Evolutionary conservation across 257 asterid species (phyloP), one percentile per base, ranked within the genome.

Genomic region (Pogostemon cablin): DNA sequence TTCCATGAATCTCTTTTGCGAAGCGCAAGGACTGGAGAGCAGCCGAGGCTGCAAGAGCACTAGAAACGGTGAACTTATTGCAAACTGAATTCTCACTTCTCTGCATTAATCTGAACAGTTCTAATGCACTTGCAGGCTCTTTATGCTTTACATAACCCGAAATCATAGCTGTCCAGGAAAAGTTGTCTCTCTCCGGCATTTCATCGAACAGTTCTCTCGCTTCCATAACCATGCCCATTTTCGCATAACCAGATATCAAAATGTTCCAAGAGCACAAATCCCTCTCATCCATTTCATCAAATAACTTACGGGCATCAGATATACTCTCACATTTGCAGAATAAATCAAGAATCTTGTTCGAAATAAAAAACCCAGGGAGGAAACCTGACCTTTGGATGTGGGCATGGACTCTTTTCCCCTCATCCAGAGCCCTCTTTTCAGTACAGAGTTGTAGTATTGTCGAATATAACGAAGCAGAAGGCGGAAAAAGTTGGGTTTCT

Each of bases 91-190:
- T 59, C 48, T 69, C 86, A 11, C 63, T 62, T 32, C 71, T 74
- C 77, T 86, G 93, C 97, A 90, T 90, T 59, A 78, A 46, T 72
- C 88, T 81, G 56, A 72, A 90, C 84, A 90, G 60, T 42, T 79
- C 84, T 61, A 90, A 77, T 12, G 96, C 97, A 72, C 74, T 69
- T 34, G 48, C 76, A 17, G 97, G 91, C 32, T 75, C 67, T 55
- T 82, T 58, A 48, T 76, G 79, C 87, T 82, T 88, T 52, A 81
- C 96, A 32, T 86, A 86, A 42, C 91, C 93, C 15, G 97, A 88
- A 56, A 90, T 77, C 93, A 90, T 83, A 0, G 96, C 93, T 0
- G 88, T 90, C 96, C 97, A 88, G 4, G 96, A 85, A 66, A 90
- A 86, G 64, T 86, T 84, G 71, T 90, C 93, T 71, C 86, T 85